A percentile compares a stretch with the other conserved stretches of the same genome.
phyloP scores from a whole-genome alignment of 495 filamentous ascomycete genomes.

The Penicillium robsamsonii region DNA sequence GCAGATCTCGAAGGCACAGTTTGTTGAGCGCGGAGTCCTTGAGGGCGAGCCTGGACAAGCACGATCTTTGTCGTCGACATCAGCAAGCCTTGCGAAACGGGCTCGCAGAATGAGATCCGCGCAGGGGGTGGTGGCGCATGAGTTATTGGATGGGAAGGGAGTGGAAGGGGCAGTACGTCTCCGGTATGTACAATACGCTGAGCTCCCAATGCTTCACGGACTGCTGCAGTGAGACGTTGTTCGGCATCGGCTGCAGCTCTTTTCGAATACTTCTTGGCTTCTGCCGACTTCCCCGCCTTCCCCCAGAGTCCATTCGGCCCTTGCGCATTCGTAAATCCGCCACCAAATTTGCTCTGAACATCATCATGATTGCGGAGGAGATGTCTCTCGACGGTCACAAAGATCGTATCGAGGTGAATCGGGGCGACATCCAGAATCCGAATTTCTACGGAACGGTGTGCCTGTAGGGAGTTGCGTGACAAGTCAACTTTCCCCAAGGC shows the following conservation, averaged over 20 bases:
- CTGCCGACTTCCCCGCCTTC: slow-evolving; percentile 36
- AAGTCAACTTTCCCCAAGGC: slow-evolving; percentile 59
- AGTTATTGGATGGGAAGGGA: slow-evolving; percentile 85
- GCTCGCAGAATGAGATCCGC: slow-evolving; percentile 62
- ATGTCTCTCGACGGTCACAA: slow-evolving; percentile 79
- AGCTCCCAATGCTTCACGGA: slow-evolving; percentile 67
- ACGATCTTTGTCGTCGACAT: slow-evolving; percentile 67
- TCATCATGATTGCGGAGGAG: slow-evolving; percentile 62
- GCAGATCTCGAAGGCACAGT: slow-evolving; percentile 30
- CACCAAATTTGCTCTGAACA: slow-evolving; percentile 60
- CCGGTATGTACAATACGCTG: slow-evolving; percentile 77
- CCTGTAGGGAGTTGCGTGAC: slow-evolving; percentile 51
- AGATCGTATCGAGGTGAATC: slow-evolving; percentile 75
- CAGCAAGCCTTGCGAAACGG: slow-evolving; percentile 82
- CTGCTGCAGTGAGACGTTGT: slow-evolving; percentile 68
- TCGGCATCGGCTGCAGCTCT: slow-evolving; percentile 50
- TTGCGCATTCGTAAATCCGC: slow-evolving; percentile 49
- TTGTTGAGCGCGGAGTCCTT: slow-evolving; percentile 34
- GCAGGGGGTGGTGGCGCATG: slow-evolving; percentile 78
- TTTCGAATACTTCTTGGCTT: slow-evolving; percentile 39
- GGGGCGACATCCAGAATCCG: slow-evolving; percentile 77
- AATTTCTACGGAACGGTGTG: slow-evolving; percentile 70
- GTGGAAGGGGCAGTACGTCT: slow-evolving; percentile 77
- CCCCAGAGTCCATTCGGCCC: slow-evolving; percentile 41
- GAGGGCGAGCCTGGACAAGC: slow-evolving; percentile 59